Base-by-base conservation (phyloP, 2,329 filamentous ascomycete species). In the Helotiales sp. region DNA sequence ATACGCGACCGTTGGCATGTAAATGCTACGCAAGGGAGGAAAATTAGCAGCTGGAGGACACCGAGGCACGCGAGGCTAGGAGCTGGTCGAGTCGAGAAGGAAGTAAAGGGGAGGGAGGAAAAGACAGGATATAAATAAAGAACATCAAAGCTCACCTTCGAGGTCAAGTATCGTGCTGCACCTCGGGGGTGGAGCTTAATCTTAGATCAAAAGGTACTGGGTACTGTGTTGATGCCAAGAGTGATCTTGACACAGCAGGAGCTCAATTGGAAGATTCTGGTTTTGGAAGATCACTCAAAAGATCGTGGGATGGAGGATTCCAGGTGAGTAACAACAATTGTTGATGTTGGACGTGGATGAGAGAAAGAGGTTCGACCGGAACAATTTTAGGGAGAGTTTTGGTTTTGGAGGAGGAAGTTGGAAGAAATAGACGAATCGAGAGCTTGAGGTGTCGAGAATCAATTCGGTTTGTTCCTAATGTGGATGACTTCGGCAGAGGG, bases 1-100 rank as follows among this genome's bases (percentile, higher is more conserved):
- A 73, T 74, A 73, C 64, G 72, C 70, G 73, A 76, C 70, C 55
- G 67, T 75, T 76, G 76, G 76, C 75, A 78, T 77, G 75, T 67
- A 75, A 72, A 72, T 71, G 68, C 74, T 75, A 72, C 52, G 64
- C 47, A 75, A 75, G 75, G 73, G 72, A 68, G 68, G 65, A 65
- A 69, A 64, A 68, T 77, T 73, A 77, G 77, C 70, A 58, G 57
- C 63, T 17, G 54, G 54, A 58, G 32, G 55, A 43, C 2, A 17
- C 55, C 55, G 55, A 59, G 55, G 55, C 55, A 59, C 34, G 55
- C 32, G 13, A 17, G 34, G 24, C 55, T 59, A 59, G 34, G 28
- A 59, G 55, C 32, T 17, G 34, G 15, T 28, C 54, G 32, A 20
- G 28, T 20, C 61, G 40, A 6, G 60, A 37, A 61, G 24, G 61